These are phyloP conservation scores for Entomophthora muscae DNA, from an alignment of 371 early-diverging fungal genomes.

Conservation along the genomic window DNA sequence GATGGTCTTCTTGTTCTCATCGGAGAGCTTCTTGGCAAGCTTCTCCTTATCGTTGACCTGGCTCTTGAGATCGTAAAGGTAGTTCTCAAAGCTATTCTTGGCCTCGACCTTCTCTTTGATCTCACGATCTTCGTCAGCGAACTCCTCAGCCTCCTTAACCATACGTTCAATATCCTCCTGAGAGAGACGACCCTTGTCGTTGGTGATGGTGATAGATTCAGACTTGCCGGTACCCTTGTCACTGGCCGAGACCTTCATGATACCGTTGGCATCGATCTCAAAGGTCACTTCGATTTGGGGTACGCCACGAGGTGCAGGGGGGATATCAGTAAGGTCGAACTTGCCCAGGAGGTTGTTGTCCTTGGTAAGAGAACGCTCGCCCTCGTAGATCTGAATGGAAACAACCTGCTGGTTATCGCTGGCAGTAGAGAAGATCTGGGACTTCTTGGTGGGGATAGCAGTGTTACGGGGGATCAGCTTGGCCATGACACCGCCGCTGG, in stretches of 20 bases:
- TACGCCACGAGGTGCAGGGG: conserved; percentile 91
- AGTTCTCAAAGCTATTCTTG: conserved; percentile 89
- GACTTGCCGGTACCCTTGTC: conserved; percentile 90
- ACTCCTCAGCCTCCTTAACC: conserved; percentile 92
- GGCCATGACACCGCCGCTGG: conserved; percentile 96
- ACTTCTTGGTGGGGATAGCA: conserved; percentile 93
- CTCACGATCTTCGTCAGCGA: conserved; percentile 86
- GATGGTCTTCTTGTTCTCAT: conserved; percentile 29
- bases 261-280: conserved; percentile 96
- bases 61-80: conserved; percentile 59
- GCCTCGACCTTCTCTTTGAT: conserved; percentile 72
- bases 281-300: conserved; percentile 97
- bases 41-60: conserved; percentile 53
- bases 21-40: conserved; percentile 40
- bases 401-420: conserved; percentile 97
- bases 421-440: conserved; percentile 95
- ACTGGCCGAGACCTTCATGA: conserved; percentile 88
- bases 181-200: conserved; percentile 94
- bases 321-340: conserved; percentile 92
- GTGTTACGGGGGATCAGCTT: conserved; percentile 93
- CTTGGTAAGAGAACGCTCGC: conserved; percentile 91
- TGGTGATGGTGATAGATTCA: conserved; percentile 95
- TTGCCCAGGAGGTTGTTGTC: conserved; percentile 93
- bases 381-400: conserved; percentile 92
- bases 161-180: conserved; percentile 95